phyloP scores from a whole-genome alignment of 176 grass and related monocot species.

The Avena sativa region DNA sequence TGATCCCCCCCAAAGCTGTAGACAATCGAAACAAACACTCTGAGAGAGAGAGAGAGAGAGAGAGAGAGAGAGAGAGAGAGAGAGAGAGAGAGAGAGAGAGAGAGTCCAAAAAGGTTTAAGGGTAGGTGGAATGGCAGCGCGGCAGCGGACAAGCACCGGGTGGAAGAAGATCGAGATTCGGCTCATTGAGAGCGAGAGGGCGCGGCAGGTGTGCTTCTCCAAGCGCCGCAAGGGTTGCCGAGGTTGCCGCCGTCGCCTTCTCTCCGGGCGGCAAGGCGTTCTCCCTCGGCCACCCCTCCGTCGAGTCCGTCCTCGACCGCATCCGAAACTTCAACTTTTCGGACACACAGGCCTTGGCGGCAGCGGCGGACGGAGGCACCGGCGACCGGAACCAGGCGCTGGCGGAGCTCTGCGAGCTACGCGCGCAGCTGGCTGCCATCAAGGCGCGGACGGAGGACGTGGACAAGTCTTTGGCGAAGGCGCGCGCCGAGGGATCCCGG shows the following conservation, averaged over 20 bases:
- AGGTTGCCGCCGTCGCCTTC: background rate
- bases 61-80: too few relatives aligned
- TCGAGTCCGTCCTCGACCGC: background rate
- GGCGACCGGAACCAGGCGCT: background rate
- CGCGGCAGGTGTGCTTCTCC: conserved; percentile 14
- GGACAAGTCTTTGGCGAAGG: background rate
- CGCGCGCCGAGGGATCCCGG: background rate
- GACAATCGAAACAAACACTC: too few relatives aligned
- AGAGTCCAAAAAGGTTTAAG: background rate
- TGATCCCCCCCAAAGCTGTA: too few relatives aligned
- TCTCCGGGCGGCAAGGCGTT: background rate
- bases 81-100: background rate
- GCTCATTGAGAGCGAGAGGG: background rate
- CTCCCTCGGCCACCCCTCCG: background rate
- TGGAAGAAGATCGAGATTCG: background rate
- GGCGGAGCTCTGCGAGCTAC: background rate
- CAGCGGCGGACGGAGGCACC: background rate
- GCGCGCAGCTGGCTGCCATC: background rate
- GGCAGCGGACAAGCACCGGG: background rate
- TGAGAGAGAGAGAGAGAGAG: too few relatives aligned
- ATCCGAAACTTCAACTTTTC: background rate
- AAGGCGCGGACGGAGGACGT: background rate
- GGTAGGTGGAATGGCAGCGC: background rate
- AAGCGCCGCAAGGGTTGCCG: background rate
- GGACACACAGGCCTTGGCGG: background rate